A percentile compares a stretch with the other conserved stretches of the same genome.
These are phyloP conservation scores for Paspalum vaginatum DNA, from an alignment of 176 grass and related monocot genomes.

Conservation along the genomic window DNA sequence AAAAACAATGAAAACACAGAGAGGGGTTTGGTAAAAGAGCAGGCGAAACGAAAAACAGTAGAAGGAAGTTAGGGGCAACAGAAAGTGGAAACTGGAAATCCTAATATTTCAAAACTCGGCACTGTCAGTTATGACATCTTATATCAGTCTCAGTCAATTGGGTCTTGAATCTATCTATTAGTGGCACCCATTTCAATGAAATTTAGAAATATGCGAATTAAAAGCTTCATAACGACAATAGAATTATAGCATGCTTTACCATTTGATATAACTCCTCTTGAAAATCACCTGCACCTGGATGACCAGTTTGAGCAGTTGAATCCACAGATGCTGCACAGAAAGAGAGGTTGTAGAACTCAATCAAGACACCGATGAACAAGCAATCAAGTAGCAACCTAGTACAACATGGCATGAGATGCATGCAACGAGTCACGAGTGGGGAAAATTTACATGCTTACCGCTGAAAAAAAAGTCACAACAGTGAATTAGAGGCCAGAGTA, in stretches of 20 bases:
- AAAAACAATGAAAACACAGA: constrained; percentile 2
- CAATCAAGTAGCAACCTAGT: constrained; percentile 34
- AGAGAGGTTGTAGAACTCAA: constrained; percentile 37
- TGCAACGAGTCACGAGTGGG: background rate
- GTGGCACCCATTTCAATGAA: background rate
- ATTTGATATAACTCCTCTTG: constrained; percentile 86
- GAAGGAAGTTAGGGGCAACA: constrained; percentile 37
- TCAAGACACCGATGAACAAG: constrained; percentile 22
- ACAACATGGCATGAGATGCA: constrained; percentile 6
- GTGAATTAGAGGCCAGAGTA: background rate
- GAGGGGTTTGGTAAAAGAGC: constrained; percentile 6
- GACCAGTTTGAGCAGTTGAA: constrained; percentile 73
- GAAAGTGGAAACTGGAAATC: background rate
- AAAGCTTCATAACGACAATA: background rate
- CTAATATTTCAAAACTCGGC: constrained; percentile 1
- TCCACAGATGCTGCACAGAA: constrained; percentile 69
- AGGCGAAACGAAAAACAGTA: constrained; percentile 15
- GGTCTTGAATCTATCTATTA: background rate
- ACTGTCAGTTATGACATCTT: constrained; percentile 16
- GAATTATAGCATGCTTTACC: constrained; percentile 45
- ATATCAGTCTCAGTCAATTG: constrained; percentile 14
- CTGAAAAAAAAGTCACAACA: background rate
- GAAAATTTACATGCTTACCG: background rate
- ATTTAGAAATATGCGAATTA: background rate
- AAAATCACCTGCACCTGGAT: constrained; percentile 49